These are phyloP conservation scores for Marasmius fiardii DNA, from an alignment of 1,284 basidiomycete genomes.

Conservation along the genomic window DNA sequence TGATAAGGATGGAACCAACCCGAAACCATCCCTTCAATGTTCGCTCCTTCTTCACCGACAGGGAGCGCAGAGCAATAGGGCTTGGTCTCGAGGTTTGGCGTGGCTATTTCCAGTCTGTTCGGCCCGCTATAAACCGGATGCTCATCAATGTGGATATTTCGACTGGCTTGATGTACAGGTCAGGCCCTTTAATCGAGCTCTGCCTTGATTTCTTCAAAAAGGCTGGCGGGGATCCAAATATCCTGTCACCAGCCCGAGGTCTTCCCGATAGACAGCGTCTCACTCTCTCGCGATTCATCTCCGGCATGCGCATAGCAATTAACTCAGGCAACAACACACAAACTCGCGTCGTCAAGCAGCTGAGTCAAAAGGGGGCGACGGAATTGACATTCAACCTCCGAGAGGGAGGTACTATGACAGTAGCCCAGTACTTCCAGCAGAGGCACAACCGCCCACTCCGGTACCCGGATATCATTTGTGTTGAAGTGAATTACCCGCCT, in stretches of 20 bases:
- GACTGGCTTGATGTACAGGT: constrained; percentile 59
- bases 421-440: constrained; percentile 47
- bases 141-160: constrained; percentile 63
- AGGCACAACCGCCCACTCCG: constrained; percentile 35
- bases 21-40: constrained; percentile 56
- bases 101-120: constrained; percentile 54
- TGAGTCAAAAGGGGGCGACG: constrained; percentile 38
- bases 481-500: constrained; percentile 38
- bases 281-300: constrained; percentile 44
- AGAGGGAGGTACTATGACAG: constrained; percentile 40
- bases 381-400: constrained; percentile 39
- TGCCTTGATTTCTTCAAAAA: constrained; percentile 42
- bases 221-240: constrained; percentile 21
- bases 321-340: constrained; percentile 16
- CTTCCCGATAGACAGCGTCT: constrained; percentile 45
- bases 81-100: constrained; percentile 15
- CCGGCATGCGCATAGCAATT: constrained; percentile 40
- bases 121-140: constrained; percentile 50
- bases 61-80: constrained; percentile 46
- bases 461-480: constrained; percentile 46
- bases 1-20: constrained; percentile 58
- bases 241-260: constrained; percentile 30
- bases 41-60: constrained; percentile 57
- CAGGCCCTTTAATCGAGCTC: constrained; percentile 33
- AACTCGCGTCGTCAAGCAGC: constrained; percentile 39